phyloP scores from a whole-genome alignment of 2,329 filamentous ascomycete species.

The Fusarium nelsonii region DNA sequence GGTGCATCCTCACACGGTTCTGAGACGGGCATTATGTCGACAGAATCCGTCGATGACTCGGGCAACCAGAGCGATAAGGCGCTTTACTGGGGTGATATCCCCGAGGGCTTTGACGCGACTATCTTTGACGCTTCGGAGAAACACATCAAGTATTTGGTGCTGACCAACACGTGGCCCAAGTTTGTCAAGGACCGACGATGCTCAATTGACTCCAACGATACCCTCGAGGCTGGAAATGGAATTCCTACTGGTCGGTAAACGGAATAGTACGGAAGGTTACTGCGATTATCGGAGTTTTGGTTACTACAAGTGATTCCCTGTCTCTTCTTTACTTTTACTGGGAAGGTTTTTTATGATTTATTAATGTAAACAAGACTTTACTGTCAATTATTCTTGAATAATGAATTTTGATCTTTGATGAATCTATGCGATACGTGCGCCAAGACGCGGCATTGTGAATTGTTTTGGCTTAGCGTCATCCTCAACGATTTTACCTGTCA shows the following conservation, averaged over 20 bases:
- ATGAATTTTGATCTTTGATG: not conserved
- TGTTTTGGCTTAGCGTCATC: constrained; percentile 3
- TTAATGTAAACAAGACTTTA: constrained; percentile 30
- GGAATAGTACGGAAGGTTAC: not conserved
- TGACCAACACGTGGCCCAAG: constrained; percentile 17
- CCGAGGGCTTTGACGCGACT: constrained; percentile 61
- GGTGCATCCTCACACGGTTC: constrained; percentile 39
- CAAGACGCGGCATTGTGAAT: not conserved
- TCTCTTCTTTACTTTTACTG: not conserved
- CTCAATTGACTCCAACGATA: constrained; percentile 50
- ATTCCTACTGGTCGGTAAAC: constrained; percentile 14
- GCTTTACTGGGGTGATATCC: constrained; percentile 60
- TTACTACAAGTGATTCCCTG: constrained; percentile 36
- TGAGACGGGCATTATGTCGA: constrained; percentile 42
- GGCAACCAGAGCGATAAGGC: constrained; percentile 44
- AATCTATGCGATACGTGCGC: not conserved
- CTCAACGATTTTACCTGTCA: not conserved
- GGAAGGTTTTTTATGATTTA: constrained; percentile 25
- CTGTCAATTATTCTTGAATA: constrained; percentile 20
- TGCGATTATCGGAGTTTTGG: constrained; percentile 31
- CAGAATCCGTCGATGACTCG: constrained; percentile 18
- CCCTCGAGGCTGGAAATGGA: constrained; percentile 38
- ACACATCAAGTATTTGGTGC: constrained; percentile 71
- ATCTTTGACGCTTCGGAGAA: constrained; percentile 72
- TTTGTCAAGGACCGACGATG: constrained; percentile 61